Base-by-base conservation (phyloP, 306 rosid genomes). In the Sechiopsis laciniata region DNA sequence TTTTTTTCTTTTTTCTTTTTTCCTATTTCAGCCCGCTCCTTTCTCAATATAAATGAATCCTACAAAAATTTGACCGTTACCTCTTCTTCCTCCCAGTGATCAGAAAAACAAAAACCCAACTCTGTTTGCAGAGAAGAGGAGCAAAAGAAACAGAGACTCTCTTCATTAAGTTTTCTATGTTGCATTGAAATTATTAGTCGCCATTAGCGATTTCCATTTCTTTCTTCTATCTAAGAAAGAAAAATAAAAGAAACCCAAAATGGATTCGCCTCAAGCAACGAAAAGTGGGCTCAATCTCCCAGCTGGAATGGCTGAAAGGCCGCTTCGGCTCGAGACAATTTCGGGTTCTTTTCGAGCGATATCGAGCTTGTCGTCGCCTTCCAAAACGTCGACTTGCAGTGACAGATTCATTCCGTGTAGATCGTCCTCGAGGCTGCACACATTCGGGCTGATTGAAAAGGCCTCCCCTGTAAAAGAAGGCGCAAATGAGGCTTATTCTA, bases 401-500 rank as follows among this genome's bases (percentile, higher is more conserved):
- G 99, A 95, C 75, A 83, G 99, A 73, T 95, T 95, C 93, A 95
- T 95, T 10, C 99, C 99, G 0, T 95, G 99, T 75, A 86, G 99
- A 68, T 95, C 99, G 0, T 91, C 97, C 1, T 95, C 99, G 0
- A 80, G 99, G 81, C 93, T 95, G 1, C 95, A 95, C 84, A 89
- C 97, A 0, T 95, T 95, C 11, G 99, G 97, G 32, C 79, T 95
- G 11, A 76, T 82, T 1, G 97, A 95, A 46, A 89, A 85, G 76
- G 80, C 87, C 2, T 95, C 99, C 14, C 99, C 99, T 4, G 85
- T 79, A 8, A 95, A 95, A 76, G 97, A 95, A 81, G 97, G 97
- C 68, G 82, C 83, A 20, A 95, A 88, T n/a, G 99, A 95, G 72
- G 93, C 87, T 0, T 95, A 95, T 48, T 83, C 91, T 1, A 83